These are phyloP conservation scores for Acacia concinna DNA, from an alignment of 331 rosid genomes.

Conservation along the genomic window DNA sequence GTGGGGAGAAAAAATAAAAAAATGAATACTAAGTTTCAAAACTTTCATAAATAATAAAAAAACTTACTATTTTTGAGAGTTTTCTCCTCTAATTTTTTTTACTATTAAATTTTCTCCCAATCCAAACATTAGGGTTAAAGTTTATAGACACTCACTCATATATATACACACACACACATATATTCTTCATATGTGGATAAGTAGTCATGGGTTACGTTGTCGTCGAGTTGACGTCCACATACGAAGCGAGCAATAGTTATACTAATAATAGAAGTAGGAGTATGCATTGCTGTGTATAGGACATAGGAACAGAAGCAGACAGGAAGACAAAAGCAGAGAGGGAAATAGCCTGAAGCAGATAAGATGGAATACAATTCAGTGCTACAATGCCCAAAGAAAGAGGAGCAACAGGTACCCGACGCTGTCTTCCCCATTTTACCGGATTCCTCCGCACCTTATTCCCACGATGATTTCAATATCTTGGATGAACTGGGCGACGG, in stretches of 20 bases:
- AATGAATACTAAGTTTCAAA: too few relatives aligned
- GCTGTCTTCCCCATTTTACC: constrained; percentile 17
- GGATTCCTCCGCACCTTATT: constrained; percentile 25
- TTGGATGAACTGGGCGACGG: constrained; percentile 55
- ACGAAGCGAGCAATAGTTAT: neutral
- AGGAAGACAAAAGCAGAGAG: neutral
- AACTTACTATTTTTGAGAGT: too few relatives aligned
- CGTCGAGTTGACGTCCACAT: neutral
- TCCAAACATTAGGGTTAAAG: too few relatives aligned
- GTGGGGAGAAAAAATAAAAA: too few relatives aligned
- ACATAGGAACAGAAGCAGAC: neutral
- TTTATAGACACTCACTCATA: too few relatives aligned
- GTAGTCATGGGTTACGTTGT: neutral
- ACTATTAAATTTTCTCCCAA: too few relatives aligned
- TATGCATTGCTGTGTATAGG: neutral
- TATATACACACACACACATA: neutral
- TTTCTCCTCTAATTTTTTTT: too few relatives aligned
- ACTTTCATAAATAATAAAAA: too few relatives aligned
- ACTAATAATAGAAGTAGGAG: neutral
- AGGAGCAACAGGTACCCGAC: constrained; percentile 69
- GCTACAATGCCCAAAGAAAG: constrained; percentile 63
- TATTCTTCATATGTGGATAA: neutral
- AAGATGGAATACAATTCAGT: constrained; percentile 47
- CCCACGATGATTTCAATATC: constrained; percentile 43
- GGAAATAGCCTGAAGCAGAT: neutral